These are phyloP conservation scores for Cryptococcus maquisensis DNA, from an alignment of 1,284 basidiomycete species.

Conservation along the genomic window DNA sequence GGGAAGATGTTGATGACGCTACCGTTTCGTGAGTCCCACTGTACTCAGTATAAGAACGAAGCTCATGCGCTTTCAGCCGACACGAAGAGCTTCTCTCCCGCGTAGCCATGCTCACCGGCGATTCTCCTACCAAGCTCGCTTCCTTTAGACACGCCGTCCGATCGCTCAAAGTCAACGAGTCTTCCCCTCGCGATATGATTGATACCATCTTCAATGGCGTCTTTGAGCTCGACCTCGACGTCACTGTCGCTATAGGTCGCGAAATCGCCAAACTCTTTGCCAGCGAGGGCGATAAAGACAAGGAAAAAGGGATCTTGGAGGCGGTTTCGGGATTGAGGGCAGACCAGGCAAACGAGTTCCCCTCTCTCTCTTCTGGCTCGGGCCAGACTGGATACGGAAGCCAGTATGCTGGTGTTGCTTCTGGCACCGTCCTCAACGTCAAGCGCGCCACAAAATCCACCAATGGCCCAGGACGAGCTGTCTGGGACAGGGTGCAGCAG, in stretches of 20 bases:
- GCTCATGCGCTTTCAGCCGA: conserved; percentile 51
- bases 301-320: conserved; percentile 66
- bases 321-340: conserved; percentile 81
- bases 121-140: conserved; percentile 66
- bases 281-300: conserved; percentile 68
- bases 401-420: conserved; percentile 71
- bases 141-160: conserved; percentile 77
- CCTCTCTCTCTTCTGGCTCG: conserved; percentile 63
- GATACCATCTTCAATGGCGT: conserved; percentile 75
- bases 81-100: conserved; percentile 67
- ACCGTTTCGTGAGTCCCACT: conserved; percentile 32
- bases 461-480: conserved; percentile 52
- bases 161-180: conserved; percentile 73
- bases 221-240: conserved; percentile 70
- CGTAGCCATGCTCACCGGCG: conserved; percentile 63
- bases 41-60: not conserved
- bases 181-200: conserved; percentile 75
- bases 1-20: conserved; percentile 47
- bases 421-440: conserved; percentile 74
- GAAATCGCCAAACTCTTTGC: conserved; percentile 69
- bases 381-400: conserved; percentile 55
- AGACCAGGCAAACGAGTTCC: conserved; percentile 82
- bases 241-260: conserved; percentile 71
- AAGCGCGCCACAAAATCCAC: conserved; percentile 64
- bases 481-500: conserved; percentile 83